Evolutionary conservation across 768 basidiomycete genomes (phyloP).

Genomic region (Roridomyces roridus): DNA sequence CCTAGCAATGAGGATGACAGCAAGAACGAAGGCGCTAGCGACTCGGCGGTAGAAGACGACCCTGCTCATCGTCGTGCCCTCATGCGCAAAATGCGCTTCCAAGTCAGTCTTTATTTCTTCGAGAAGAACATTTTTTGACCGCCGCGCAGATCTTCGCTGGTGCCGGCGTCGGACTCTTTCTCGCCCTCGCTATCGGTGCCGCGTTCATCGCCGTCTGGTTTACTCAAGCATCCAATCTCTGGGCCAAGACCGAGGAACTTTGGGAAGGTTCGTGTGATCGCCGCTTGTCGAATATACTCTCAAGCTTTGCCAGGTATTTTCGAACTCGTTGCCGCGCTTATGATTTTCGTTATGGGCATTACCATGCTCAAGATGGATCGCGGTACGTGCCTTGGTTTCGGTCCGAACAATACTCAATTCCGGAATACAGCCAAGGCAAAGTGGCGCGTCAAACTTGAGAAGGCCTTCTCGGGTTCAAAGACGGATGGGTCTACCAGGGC

Average conservation of each 20-base stretch:
- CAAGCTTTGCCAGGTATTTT: constrained; percentile 60
- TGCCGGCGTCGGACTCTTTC: constrained; percentile 71
- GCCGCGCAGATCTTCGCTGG: constrained; percentile 74
- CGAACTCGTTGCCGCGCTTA: constrained; percentile 69
- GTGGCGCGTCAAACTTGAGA: constrained; percentile 89
- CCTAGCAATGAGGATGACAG: constrained; percentile 26
- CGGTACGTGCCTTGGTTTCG: constrained; percentile 34
- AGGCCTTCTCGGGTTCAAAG: constrained; percentile 62
- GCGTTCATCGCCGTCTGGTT: constrained; percentile 95
- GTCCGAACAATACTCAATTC: constrained; percentile 2
- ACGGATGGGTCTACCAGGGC: constrained; percentile 54
- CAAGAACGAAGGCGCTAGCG: constrained; percentile 34
- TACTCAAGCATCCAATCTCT: constrained; percentile 85
- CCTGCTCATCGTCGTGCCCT: constrained; percentile 46
- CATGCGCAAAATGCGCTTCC: constrained; percentile 72
- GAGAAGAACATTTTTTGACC: background rate
- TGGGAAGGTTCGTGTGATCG: constrained; percentile 80
- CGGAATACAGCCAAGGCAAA: constrained; percentile 72
- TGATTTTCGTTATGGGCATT: constrained; percentile 94
- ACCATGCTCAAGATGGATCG: constrained; percentile 96
- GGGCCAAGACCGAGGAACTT: constrained; percentile 81
- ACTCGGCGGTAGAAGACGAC: constrained; percentile 34
- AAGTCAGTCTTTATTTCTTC: constrained; percentile 41
- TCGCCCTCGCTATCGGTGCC: constrained; percentile 85
- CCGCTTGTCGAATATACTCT: background rate